A percentile compares a stretch with the other conserved stretches of the same genome.
Evolutionary conservation across 1,284 basidiomycete genomes (phyloP).

Genomic region (Porphyrellus sp.): DNA sequence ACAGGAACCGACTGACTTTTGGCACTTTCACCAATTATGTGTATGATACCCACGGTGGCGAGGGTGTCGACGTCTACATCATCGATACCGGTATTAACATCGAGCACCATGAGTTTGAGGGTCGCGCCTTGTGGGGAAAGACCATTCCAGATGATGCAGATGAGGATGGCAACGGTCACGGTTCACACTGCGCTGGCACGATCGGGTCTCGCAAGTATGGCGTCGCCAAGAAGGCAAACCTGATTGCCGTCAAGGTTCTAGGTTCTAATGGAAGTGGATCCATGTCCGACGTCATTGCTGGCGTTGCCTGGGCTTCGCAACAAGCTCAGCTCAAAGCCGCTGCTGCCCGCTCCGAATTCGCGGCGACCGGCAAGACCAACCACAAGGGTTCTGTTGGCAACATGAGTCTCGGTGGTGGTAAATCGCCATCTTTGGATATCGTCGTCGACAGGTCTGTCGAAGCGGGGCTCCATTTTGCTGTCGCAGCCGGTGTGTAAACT

Average conservation of each 20-base stretch:
- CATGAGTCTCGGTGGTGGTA: constrained; percentile 97
- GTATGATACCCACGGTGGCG: constrained; percentile 74
- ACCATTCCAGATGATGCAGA: constrained; percentile 82
- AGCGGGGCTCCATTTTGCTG: constrained; percentile 88
- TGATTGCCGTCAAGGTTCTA: constrained; percentile 97
- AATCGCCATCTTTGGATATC: constrained; percentile 83
- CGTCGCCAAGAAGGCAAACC: constrained; percentile 90
- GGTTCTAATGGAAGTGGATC: constrained; percentile 91
- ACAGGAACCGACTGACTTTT: constrained; percentile 76
- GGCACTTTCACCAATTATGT: constrained; percentile 87
- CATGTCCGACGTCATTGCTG: constrained; percentile 92
- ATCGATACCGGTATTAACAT: constrained; percentile 90
- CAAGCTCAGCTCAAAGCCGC: constrained; percentile 56
- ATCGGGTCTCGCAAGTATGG: constrained; percentile 82
- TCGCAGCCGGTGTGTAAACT: constrained; percentile 84
- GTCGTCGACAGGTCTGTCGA: constrained; percentile 86
- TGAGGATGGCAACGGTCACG: constrained; percentile 71
- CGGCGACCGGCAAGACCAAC: constrained; percentile 60
- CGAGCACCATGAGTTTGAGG: constrained; percentile 84
- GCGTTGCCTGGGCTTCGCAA: constrained; percentile 81
- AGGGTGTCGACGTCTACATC: constrained; percentile 88
- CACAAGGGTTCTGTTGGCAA: constrained; percentile 97
- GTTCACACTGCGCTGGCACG: constrained; percentile 83
- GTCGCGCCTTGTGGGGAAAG: constrained; percentile 80
- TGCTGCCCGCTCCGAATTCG: constrained; percentile 62